Conservation (phyloP, 768 basidiomycete genomes). For the Hericium erinaceus region DNA sequence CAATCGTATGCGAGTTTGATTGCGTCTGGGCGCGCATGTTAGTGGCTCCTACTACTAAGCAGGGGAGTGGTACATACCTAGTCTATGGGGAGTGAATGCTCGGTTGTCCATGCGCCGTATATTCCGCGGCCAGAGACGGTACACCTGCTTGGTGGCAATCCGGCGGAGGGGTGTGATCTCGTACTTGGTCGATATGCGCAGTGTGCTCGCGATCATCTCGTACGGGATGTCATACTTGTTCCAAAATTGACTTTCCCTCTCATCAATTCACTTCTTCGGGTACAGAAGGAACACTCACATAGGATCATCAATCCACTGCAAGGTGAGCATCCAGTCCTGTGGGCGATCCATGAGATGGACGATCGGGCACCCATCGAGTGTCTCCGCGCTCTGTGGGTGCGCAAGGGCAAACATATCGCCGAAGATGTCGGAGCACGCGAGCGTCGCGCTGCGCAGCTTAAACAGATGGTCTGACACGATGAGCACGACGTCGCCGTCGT, state of each 20-base stretch:
- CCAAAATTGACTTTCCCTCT: constrained; percentile 18
- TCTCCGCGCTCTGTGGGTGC: constrained; percentile 21
- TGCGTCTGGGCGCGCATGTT: constrained; percentile 18
- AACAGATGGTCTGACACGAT: constrained; percentile 15
- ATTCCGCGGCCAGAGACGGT: constrained; percentile 23
- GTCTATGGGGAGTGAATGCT: constrained; percentile 22
- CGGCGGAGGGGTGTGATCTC: constrained; percentile 22
- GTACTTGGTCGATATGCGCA: constrained; percentile 29
- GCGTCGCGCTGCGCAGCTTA: constrained; percentile 14
- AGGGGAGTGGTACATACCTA: constrained; percentile 15
- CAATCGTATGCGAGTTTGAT: constrained; percentile 27
- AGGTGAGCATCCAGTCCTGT: constrained; percentile 21
- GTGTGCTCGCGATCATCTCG: constrained; percentile 19
- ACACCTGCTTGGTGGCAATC: constrained; percentile 18
- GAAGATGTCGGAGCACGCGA: constrained; percentile 21
- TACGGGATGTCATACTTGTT: constrained; percentile 15
- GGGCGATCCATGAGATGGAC: constrained; percentile 22
- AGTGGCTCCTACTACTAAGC: background rate
- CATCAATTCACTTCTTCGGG: background rate
- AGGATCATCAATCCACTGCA: constrained; percentile 27
- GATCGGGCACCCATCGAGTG: constrained; percentile 23
- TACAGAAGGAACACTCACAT: constrained; percentile 16
- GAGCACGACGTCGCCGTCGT: constrained; percentile 29
- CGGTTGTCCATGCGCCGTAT: constrained; percentile 19
- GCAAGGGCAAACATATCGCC: constrained; percentile 29